Base-by-base conservation (phyloP, 768 basidiomycete species). In the Suillus spraguei region DNA sequence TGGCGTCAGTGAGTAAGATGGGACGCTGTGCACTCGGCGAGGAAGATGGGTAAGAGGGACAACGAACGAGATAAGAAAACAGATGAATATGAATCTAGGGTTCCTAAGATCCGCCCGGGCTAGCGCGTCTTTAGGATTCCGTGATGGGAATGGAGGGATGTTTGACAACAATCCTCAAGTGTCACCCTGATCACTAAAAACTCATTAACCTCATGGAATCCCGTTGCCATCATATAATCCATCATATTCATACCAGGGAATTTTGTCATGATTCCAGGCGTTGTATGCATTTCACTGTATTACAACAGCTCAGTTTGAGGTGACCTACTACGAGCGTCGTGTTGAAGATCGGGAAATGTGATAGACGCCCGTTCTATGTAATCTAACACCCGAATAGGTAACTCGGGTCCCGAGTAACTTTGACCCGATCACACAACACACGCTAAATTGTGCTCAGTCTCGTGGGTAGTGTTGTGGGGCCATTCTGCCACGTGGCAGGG, bases 41-140 rank as follows among this genome's bases (percentile, higher is more conserved):
- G 20, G 42, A 20, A 59, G 32, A 47, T 24, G 32, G 11, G 33
- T 16, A 32, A 35, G 32, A n/a, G 24, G 28, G 22, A 33, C 28
- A 16, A 33, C 5, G 14, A 36, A 2, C 5, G 47, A 20, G 52
- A n/a, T 58, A 20, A 47, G n/a, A 13, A 56, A 58, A 24, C 17
- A 24, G 10, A 28, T 5, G 20, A 8, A 41, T 58, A 39, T 10
- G 22, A 38, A 13, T 22, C n/a, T 35, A 58, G 38, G 55, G 24
- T 58, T 58, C 13, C 38, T 58, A 17, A 58, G 56, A 41, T 58
- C 56, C 56, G 56, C 24, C 56, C 24, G 24, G n/a, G 32, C 11
- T 28, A 28, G 28, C 28, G 52, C 52, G 52, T 53, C 52, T 53
- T 20, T 28, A 28, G 33, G 32, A 53, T 20, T 33, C 52, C 33